These are phyloP conservation scores for Senna siamea DNA, from an alignment of 306 rosid species.

Conservation along the genomic window DNA sequence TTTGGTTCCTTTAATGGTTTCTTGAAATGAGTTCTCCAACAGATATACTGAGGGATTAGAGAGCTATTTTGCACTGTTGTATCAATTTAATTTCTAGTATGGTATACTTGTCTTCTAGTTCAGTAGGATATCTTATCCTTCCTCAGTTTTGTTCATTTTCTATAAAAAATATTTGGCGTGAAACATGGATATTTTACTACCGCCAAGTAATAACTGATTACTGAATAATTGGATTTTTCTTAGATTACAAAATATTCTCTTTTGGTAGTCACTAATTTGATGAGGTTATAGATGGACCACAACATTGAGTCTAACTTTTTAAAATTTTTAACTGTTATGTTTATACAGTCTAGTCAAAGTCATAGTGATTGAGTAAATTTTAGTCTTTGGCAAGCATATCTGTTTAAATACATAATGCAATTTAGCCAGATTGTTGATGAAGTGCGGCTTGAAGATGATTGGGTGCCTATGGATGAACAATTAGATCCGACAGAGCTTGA, in stretches of 20 bases:
- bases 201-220: not conserved
- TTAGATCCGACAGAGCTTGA: constrained; percentile 75
- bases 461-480: constrained; percentile 96
- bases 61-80: constrained; percentile 19
- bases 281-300: constrained; percentile 1
- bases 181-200: constrained; percentile 1
- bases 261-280: constrained; percentile 25
- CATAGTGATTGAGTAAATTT: constrained; percentile 23
- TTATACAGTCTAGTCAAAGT: constrained; percentile 19
- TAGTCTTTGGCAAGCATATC: constrained; percentile 30
- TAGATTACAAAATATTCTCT: not conserved
- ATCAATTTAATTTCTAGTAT: constrained; percentile 9
- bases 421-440: constrained; percentile 70
- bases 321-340: constrained; percentile 16
- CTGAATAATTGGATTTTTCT: constrained; percentile 24
- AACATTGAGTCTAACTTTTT: constrained; percentile 21
- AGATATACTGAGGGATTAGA: constrained; percentile 21
- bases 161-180: not conserved
- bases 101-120: not conserved
- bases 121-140: constrained; percentile 18
- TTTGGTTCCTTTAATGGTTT: constrained; percentile 28
- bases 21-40: constrained; percentile 10
- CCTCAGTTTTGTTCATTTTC: constrained; percentile 5
- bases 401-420: constrained; percentile 30
- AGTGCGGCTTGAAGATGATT: constrained; percentile 96